Evolutionary conservation across 139 green algal species (phyloP), one percentile per base, ranked within the genome.

Genomic region (Volvox reticuliferus): DNA sequence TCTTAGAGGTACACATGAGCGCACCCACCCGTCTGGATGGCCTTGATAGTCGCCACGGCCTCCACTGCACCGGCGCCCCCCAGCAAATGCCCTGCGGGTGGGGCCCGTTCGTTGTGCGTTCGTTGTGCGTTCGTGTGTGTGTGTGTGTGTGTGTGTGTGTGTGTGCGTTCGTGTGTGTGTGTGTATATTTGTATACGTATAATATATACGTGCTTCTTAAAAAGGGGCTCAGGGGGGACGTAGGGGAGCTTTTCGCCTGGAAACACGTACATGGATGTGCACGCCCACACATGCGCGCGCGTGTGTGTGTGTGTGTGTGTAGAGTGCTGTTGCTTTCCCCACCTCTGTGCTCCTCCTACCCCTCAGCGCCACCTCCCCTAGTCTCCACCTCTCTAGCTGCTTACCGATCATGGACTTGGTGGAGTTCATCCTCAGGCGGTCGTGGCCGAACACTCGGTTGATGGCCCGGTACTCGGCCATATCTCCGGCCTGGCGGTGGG

Each of bases 381-480:
- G 6, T 16, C 65, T 28, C 65, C 65, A 24, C 6, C 65, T 28
- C 65, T 73, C 65, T 73, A n/a, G 71, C 26, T 30, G 32, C 85
- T 22, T 17, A 90, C 86, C 98, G 71, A 99, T 99, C 98, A 99
- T 99, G 81, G 94, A 98, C 96, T 99, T 99, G 88, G 98, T 99
- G 91, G 93, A 96, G 93, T 99, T 99, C 93, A 99, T 98, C 88
- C 97, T 97, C 76, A 99, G 90, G 44, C 96, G 93, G 9, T 95
- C 78, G 85, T 97, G 93, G 1, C 90, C 75, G 87, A 99, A 98
- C 30, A 98, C 97, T 75, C 95, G 94, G 75, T 96, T 86, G 79
- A 96, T 84, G 14, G 94, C 94, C 2, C 93, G 88, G 79, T 96
- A 96, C 87, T 96, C 94, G 0, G 93, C 93, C 88, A 99, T 94